Conservation (phyloP, 2,329 filamentous ascomycete genomes). For the Ceratocystiopsis sp. region DNA sequence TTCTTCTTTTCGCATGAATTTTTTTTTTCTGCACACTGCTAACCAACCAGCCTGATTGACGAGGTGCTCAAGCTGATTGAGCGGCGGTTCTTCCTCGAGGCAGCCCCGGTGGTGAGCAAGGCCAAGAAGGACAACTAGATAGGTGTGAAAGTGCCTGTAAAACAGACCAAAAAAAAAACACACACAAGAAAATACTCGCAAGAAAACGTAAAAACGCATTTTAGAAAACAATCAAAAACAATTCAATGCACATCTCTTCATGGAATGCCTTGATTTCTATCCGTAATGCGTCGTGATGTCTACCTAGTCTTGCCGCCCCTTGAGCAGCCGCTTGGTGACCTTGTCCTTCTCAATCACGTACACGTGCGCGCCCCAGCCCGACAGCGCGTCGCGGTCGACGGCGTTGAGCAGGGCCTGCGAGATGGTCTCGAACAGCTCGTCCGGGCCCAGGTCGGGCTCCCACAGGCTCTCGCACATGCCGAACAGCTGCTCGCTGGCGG, state of each 20-base stretch:
- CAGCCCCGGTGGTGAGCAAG: constrained; percentile 22
- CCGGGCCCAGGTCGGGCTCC: constrained; percentile 89
- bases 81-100: constrained; percentile 45
- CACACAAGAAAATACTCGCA: not conserved
- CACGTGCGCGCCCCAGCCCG: constrained; percentile 95
- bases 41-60: constrained; percentile 44
- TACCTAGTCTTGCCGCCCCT: constrained; percentile 80
- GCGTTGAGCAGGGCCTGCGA: constrained; percentile 92
- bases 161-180: not conserved
- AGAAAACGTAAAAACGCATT: not conserved
- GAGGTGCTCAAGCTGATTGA: constrained; percentile 70
- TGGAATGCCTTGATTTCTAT: no score
- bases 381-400: constrained; percentile 89
- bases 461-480: constrained; percentile 96
- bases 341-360: constrained; percentile 99
- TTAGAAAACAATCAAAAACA: no score
- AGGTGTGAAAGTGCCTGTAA: not conserved
- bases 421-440: constrained; percentile 96
- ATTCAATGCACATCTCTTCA: no score
- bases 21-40: not conserved
- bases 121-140: constrained; percentile 37
- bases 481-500: constrained; percentile 92
- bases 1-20: not conserved
- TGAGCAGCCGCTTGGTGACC: constrained; percentile 96
- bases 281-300: no score